Conservation (phyloP, 2,329 filamentous ascomycete species). For the Colletotrichum chlorophyti region DNA sequence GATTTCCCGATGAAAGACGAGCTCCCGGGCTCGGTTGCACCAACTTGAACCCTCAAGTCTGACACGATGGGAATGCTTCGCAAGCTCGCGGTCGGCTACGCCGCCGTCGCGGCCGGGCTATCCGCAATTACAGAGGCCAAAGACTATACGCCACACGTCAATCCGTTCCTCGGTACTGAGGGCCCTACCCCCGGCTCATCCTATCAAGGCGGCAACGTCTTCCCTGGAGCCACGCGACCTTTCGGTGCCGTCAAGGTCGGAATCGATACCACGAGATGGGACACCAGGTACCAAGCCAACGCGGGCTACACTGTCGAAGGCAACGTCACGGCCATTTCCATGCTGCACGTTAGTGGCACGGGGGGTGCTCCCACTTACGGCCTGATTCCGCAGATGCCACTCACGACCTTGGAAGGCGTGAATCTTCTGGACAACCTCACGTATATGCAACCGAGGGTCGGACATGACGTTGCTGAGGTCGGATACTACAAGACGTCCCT, state of each 20-base stretch:
- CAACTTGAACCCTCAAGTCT: not conserved
- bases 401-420: slow-evolving; percentile 47
- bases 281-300: slow-evolving; percentile 36
- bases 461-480: slow-evolving; percentile 51
- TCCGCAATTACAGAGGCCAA: not conserved
- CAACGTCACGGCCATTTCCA: slow-evolving; percentile 55
- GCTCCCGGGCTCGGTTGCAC: not conserved
- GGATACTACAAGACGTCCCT: slow-evolving; percentile 61
- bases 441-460: slow-evolving; percentile 50
- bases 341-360: slow-evolving; percentile 63
- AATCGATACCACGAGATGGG: slow-evolving; percentile 43
- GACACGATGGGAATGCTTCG: not conserved
- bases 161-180: slow-evolving; percentile 57
- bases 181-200: slow-evolving; percentile 50
- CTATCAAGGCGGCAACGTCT: slow-evolving; percentile 52
- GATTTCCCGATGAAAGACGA: not conserved
- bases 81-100: not conserved
- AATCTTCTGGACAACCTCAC: slow-evolving; percentile 55
- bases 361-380: slow-evolving; percentile 67
- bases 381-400: slow-evolving; percentile 56
- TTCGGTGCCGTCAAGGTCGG: slow-evolving; percentile 54
- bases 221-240: slow-evolving; percentile 49
- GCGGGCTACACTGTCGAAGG: slow-evolving; percentile 48
- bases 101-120: not conserved
- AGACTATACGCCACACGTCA: slow-evolving; percentile 40